These are phyloP conservation scores for Pythium scleroteichum DNA, from an alignment of 352 stramenopile species.

Conservation along the genomic window DNA sequence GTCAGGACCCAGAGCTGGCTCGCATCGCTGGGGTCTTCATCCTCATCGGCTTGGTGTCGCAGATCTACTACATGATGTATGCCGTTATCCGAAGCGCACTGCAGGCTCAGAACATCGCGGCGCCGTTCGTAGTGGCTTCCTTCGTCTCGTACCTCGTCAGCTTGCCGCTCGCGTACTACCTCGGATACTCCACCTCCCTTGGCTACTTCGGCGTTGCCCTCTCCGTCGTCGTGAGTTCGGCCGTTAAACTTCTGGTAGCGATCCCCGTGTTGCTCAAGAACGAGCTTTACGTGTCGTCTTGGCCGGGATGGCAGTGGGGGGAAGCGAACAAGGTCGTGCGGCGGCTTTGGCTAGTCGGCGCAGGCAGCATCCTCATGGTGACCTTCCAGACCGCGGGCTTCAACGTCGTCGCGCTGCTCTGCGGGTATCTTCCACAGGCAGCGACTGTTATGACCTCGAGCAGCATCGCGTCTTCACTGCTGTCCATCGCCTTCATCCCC, in stretches of 20 bases:
- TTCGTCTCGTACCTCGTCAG: constrained; percentile 43
- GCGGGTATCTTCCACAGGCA: constrained; percentile 39
- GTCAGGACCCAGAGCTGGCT: constrained; percentile 52
- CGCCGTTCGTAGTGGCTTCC: constrained; percentile 46
- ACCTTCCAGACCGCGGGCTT: constrained; percentile 53
- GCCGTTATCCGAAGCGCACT: constrained; percentile 53
- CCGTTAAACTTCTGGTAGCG: constrained; percentile 45
- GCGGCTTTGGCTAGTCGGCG: constrained; percentile 35
- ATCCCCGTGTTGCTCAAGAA: constrained; percentile 48
- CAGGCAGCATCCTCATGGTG: constrained; percentile 56
- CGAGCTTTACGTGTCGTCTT: constrained; percentile 42
- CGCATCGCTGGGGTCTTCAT: constrained; percentile 45
- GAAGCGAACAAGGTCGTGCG: constrained; percentile 37
- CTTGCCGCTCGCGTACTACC: constrained; percentile 42
- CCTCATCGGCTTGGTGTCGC: constrained; percentile 33
- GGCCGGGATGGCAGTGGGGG: constrained; percentile 51
- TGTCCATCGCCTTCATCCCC: constrained; percentile 55
- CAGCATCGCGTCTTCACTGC: constrained; percentile 49
- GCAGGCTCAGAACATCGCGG: constrained; percentile 67
- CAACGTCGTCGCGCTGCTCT: constrained; percentile 47
- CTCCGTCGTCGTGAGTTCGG: constrained; percentile 38
- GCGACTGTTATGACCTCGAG: constrained; percentile 53
- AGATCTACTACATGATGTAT: constrained; percentile 53
- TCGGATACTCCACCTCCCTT: constrained; percentile 57
- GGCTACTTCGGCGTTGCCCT: constrained; percentile 57